Base-by-base conservation (phyloP, 768 basidiomycete species). In the Rhizopogon vesiculosus region DNA sequence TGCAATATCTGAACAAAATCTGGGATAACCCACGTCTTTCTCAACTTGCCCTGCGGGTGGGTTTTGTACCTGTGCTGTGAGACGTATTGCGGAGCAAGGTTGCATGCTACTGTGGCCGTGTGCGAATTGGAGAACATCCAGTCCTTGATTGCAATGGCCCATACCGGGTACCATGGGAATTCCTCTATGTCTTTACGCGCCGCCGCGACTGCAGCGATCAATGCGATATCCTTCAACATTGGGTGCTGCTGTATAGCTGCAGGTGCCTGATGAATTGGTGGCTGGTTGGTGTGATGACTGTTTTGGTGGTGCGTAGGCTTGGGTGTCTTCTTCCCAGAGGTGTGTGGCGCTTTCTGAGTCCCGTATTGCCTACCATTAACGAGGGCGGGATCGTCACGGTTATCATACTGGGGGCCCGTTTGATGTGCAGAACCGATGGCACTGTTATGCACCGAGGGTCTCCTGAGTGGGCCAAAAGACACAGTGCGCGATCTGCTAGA, bases 241-340 rank as follows among this genome's bases (percentile, higher is more conserved):
- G 42, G 42, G 42, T 42, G 42, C 10, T 22, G 19, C 19, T 22
- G 19, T 22, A 12, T 19, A 6, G 42, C 19, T 19, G 42, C 3
- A 42, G 40, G 16, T 40, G 40, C 83, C 52, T 82, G 83, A 61
- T 84, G 83, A 64, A 81, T 85, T 57, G 82, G 63, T 61, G 31
- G 15, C 53, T 51, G 39, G 42, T 52, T 10, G 7, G 38, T 31
- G 10, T 29, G 41, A 3, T 12, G 38, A 12, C 1, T 16, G 22
- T 5, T 5, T 42, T 31, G 31, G 8, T 8, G 31, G 29, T 31
- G 29, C 8, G 29, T 31, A 6, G 33, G 6, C 33, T 22, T n/a
- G 6, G 2, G 9, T 40, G 15, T 40, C 5, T 31, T 8, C 4
- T 9, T 40, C 22, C 40, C 43, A 5, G 39, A 45, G 13, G 56